These are phyloP conservation scores for Gastrolobium villosum DNA, from an alignment of 306 rosid species.

Conservation along the genomic window DNA sequence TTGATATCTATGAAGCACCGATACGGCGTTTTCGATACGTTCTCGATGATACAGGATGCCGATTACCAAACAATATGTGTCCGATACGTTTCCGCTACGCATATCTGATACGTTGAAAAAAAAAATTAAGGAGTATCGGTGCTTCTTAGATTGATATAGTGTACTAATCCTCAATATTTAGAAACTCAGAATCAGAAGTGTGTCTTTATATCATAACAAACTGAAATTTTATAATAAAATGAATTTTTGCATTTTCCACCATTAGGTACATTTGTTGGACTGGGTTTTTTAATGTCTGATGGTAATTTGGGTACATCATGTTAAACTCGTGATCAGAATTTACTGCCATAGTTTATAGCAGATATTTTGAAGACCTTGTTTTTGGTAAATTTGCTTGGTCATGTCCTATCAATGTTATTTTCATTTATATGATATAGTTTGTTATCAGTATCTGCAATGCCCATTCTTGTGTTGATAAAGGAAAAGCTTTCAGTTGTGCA, in stretches of 20 bases:
- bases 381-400: slow-evolving; percentile 11
- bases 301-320: slow-evolving; percentile 2
- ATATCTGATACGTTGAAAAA: too few relatives aligned
- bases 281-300: slow-evolving; percentile 5
- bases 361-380: neutral
- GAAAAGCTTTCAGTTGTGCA: neutral
- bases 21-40: too few relatives aligned
- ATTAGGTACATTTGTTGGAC: slow-evolving; percentile 26
- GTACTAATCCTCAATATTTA: neutral
- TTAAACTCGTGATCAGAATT: slow-evolving; percentile 7
- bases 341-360: neutral
- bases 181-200: neutral
- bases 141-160: too few relatives aligned
- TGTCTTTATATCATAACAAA: neutral
- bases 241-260: neutral
- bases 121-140: too few relatives aligned
- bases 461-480: slow-evolving; percentile 9
- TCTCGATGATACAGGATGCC: too few relatives aligned
- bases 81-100: too few relatives aligned
- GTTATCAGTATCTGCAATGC: slow-evolving; percentile 21
- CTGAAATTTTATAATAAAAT: neutral
- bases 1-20: too few relatives aligned
- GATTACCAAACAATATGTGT: too few relatives aligned
- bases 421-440: slow-evolving; percentile 34
- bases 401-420: neutral